phyloP scores from a whole-genome alignment of 345 rosid genomes.

The Mallotus nudiflorus region DNA sequence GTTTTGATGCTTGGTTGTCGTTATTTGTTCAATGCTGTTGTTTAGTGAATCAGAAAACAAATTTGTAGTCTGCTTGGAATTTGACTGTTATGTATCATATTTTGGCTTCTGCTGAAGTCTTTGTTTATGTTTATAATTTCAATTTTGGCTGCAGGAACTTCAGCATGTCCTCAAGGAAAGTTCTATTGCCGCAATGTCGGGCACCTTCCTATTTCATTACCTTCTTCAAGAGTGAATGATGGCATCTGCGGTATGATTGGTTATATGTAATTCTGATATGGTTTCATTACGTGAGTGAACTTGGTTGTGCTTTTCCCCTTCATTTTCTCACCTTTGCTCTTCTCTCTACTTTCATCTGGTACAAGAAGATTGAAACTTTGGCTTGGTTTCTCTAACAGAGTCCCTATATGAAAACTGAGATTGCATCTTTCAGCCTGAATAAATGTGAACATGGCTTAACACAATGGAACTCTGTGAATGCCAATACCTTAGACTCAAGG shows the following conservation, averaged over 20 bases:
- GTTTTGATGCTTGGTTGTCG: neutral
- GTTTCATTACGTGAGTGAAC: neutral
- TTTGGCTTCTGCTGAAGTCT: neutral
- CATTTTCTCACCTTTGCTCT: neutral
- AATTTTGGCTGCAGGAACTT: constrained; percentile 55
- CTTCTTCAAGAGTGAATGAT: constrained; percentile 89
- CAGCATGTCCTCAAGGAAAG: constrained; percentile 82
- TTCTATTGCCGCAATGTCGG: constrained; percentile 81
- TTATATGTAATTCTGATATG: neutral
- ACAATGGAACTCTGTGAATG: neutral
- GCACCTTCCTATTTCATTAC: constrained; percentile 51
- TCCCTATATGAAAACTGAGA: neutral
- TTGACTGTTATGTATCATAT: neutral
- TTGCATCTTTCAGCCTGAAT: neutral
- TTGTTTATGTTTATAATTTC: neutral
- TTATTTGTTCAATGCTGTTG: neutral
- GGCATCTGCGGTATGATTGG: constrained; percentile 75
- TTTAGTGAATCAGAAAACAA: neutral
- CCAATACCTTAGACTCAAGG: neutral
- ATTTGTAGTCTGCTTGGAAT: neutral
- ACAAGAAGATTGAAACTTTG: neutral
- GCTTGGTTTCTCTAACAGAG: neutral
- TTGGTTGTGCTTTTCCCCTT: neutral
- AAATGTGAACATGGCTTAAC: neutral
- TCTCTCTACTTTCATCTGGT: neutral